These are phyloP conservation scores for Guyanaporus albipodus DNA, from an alignment of 768 basidiomycete genomes.

Conservation along the genomic window DNA sequence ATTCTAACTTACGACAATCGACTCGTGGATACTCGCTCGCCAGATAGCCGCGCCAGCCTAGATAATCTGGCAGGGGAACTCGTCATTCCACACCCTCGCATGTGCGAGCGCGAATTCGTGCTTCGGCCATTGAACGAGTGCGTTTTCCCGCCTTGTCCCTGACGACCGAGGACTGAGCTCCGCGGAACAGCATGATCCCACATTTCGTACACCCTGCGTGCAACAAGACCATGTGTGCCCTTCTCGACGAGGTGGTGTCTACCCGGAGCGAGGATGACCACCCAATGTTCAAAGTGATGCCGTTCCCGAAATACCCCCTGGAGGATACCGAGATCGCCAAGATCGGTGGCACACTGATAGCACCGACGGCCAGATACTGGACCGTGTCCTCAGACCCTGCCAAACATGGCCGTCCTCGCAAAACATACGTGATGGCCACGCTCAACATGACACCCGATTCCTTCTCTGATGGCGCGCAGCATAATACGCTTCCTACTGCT, in stretches of 20 bases:
- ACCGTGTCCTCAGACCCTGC: constrained; percentile 16
- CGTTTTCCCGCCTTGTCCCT: constrained; percentile 3
- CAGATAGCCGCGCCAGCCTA: constrained; percentile 42
- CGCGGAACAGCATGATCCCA: constrained; percentile 67
- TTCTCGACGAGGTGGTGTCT: constrained; percentile 43
- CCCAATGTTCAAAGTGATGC: constrained; percentile 69
- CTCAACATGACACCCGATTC: constrained; percentile 33
- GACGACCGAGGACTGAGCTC: background rate
- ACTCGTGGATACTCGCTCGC: constrained; percentile 54
- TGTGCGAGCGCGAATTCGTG: constrained; percentile 89
- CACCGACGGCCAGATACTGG: constrained; percentile 24
- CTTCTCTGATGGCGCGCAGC: background rate
- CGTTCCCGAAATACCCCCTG: constrained; percentile 59
- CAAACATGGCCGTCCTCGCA: constrained; percentile 21
- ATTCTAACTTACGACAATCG: constrained; percentile 68
- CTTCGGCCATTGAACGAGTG: constrained; percentile 86
- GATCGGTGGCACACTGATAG: constrained; percentile 11
- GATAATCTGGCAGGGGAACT: constrained; percentile 65
- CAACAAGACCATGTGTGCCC: constrained; percentile 41
- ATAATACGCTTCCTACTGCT: constrained; percentile 46
- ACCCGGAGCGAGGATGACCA: constrained; percentile 30
- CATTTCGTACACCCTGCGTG: constrained; percentile 61
- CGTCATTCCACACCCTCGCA: constrained; percentile 77
- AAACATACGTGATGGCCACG: constrained; percentile 83
- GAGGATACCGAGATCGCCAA: constrained; percentile 6